Base-by-base conservation (phyloP, 768 basidiomycete genomes). In the Russula sp. region DNA sequence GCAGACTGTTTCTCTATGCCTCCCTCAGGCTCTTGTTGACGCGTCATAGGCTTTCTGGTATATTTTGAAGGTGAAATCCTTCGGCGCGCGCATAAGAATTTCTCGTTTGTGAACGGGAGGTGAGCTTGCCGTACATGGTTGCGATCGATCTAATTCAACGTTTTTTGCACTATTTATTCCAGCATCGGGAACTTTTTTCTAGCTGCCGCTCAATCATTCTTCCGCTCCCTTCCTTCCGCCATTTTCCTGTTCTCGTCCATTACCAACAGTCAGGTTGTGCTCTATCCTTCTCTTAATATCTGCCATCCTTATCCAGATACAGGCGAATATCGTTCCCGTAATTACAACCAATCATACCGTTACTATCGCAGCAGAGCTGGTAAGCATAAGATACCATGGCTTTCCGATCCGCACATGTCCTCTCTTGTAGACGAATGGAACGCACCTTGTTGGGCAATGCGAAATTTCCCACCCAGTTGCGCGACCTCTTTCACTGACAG, bases 201-300 rank as follows among this genome's bases (percentile, higher is more conserved):
- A 28, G 89, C 93, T 8, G 93, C 91, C 16, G 90, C 93, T 3
- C 88, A 91, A 69, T 84, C 83, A 14, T 94, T 98, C 76, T 93
- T 98, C 71, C 87, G 93, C 6, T 96, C 93, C 34, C 79, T 98
- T 9, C 93, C 95, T 13, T 92, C 92, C 1, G 93, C 95, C 14
- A 91, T 98, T 66, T 98, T 96, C 75, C 79, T 97, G 49, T 95
- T 98, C 73, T 89, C 92, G 32, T 91, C 91, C 2, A 93, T 97
- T 67, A 93, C 93, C 0, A 88, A 85, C 70, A 92, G 90, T 62
- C 85, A 88, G 71, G 77, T 77, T 63, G 76, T 63, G 28, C 1
- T 24, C 56, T 40, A 2, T n/a, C 61, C 53, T 59, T 63, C 58
- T 42, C 65, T 58, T 46, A 50, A 49, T 57, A 52, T 20, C n/a